phyloP scores from a whole-genome alignment of 2,329 filamentous ascomycete species.

The Fusarium citri region DNA sequence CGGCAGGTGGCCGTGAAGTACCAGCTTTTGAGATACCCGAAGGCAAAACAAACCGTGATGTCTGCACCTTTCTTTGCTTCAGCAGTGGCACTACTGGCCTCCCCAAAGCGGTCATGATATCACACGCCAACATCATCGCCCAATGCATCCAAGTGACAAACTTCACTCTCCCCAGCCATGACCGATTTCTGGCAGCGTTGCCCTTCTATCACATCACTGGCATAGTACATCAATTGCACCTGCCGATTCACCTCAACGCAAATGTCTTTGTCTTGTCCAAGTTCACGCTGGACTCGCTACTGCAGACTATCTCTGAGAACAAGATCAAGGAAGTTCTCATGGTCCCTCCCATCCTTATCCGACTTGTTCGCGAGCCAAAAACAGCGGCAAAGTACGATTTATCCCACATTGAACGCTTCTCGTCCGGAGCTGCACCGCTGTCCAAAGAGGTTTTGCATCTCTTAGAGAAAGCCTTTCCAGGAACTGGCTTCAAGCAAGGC shows the following conservation, averaged over 20 bases:
- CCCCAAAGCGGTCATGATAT: constrained; percentile 43
- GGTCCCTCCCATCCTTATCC: constrained; percentile 3
- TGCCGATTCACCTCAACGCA: not conserved
- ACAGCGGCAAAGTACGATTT: constrained; percentile 21
- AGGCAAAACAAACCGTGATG: constrained; percentile 10
- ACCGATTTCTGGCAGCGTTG: constrained; percentile 33
- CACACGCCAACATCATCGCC: constrained; percentile 37
- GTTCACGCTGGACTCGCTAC: not conserved
- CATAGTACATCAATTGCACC: constrained; percentile 7
- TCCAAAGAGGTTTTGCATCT: constrained; percentile 14
- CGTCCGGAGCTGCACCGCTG: constrained; percentile 34
- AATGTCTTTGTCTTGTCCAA: constrained; percentile 1
- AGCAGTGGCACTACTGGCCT: constrained; percentile 42
- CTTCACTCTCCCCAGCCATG: constrained; percentile 7
- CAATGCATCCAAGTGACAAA: constrained; percentile 32
- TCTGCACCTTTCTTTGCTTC: constrained; percentile 36
- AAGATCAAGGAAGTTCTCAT: constrained; percentile 1
- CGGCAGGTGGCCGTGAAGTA: not conserved
- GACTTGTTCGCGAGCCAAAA: not conserved
- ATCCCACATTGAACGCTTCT: constrained; percentile 16
- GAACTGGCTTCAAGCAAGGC: constrained; percentile 51
- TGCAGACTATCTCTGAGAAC: not conserved
- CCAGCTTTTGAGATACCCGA: not conserved
- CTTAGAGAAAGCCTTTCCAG: constrained; percentile 27
- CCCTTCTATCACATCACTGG: constrained; percentile 46